Percentiles rank a stretch among this genome's conserved stretches.
Conservation (phyloP, 345 rosid genomes). For the Moringa oleifera region DNA sequence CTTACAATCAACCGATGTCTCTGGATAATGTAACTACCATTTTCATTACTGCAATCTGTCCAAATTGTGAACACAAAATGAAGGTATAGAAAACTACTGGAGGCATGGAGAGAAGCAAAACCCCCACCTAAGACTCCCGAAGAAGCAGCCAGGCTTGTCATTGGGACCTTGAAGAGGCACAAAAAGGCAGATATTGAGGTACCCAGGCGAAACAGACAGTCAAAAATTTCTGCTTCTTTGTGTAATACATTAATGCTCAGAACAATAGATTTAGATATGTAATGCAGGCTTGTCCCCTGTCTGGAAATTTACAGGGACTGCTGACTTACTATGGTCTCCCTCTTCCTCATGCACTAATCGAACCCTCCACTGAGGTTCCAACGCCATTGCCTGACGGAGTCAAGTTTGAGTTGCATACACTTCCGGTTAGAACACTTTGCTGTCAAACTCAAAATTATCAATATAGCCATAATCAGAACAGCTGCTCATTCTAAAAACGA, state of each 20-base stretch:
- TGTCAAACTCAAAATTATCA: background rate
- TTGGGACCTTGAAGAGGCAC: slow-evolving; percentile 53
- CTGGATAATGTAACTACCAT: background rate
- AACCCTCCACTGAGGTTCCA: slow-evolving; percentile 33
- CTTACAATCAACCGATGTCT: no score
- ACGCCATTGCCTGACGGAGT: slow-evolving; percentile 45
- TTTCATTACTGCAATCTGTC: slow-evolving; percentile 1
- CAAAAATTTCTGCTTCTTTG: background rate
- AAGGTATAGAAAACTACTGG: slow-evolving; percentile 80
- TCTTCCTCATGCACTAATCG: slow-evolving; percentile 35
- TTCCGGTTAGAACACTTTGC: slow-evolving; percentile 47
- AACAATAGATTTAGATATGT: background rate
- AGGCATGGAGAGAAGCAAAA: slow-evolving; percentile 73
- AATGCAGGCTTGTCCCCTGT: background rate
- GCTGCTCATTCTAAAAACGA: slow-evolving; percentile 10
- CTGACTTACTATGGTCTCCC: slow-evolving; percentile 81
- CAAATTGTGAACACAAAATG: slow-evolving; percentile 15
- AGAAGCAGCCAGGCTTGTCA: slow-evolving; percentile 62
- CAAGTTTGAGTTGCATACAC: slow-evolving; percentile 50
- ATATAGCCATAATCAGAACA: background rate
- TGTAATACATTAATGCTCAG: background rate
- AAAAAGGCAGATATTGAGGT: slow-evolving; percentile 29
- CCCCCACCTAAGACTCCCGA: slow-evolving; percentile 69
- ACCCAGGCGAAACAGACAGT: no score
- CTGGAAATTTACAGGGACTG: slow-evolving; percentile 42